Evolutionary conservation across 2,329 filamentous ascomycete species (phyloP), one percentile per base, ranked within the genome.

Genomic region (Pseudogymnoascus sp.): DNA sequence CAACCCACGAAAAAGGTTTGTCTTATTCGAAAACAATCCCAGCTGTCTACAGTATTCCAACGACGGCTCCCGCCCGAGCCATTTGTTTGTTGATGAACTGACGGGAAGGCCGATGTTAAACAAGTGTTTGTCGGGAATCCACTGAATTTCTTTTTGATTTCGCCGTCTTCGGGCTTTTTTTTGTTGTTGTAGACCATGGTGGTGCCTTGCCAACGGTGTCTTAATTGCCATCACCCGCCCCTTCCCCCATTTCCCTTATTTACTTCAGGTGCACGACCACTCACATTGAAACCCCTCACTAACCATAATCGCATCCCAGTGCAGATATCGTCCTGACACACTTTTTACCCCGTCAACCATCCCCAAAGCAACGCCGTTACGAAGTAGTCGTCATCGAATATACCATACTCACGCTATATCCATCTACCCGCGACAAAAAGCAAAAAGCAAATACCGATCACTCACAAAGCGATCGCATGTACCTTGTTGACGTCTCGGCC

Each of bases 201-300:
- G 57, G 57, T 60, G 57, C 59, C 39, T 34, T 62, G 61, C 61
- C 42, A 62, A 47, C 61, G 42, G 40, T 31, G 39, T 45, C 60
- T 39, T 16, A n/a, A 61, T 31, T 40, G 60, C 39, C 60, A 45
- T 45, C 26, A 42, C 2, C 59, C 34, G 34, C 42, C n/a, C 29
- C 29, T 31, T 31, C 29, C 29, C 29, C 8, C 29, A 5, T 3
- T 39, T 51, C 29, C 60, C 37, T 34, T 62, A 34, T 51, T 62
- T 47, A 62, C 61, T 45, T 62, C 37, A 39, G 34, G 26, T 61
- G 59, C 34, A 61, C 37, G 21, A 61, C 42, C 61, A 36, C 61
- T 10, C 39, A 31, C 18, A 39, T 45, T 37, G 61, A 47, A 36
- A 51, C 40, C 61, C 61, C 61, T 59, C 40, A 62, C 42, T 57